Base-by-base conservation (phyloP, 2,329 filamentous ascomycete species). In the Thielaviopsis musarum region DNA sequence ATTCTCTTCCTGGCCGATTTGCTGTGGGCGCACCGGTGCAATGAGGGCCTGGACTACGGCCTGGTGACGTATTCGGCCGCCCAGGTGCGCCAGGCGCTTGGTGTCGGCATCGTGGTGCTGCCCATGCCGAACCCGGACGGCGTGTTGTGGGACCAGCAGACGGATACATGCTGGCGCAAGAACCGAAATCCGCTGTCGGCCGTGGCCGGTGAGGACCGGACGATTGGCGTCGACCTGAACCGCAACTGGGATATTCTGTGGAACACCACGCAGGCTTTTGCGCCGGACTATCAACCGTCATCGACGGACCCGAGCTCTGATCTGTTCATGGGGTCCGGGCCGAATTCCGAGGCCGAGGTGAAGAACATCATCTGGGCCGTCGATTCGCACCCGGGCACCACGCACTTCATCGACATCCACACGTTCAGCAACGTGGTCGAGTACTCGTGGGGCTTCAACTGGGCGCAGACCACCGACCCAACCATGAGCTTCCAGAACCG, bases 381-480 rank as follows among this genome's bases (percentile, higher is more conserved):
- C 65, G 72, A 77, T 63, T 70, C 72, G 28, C 77, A 75, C 67
- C 67, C 70, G 54, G 73, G 73, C 52, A 68, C 82, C 53, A 71
- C 75, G 28, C 82, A 78, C 78, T 80, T 79, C 66, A 69, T 81
- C 61, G 80, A 83, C 63, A 71, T 82, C 52, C 80, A 83, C 71
- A 80, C 78, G 1, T 76, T 72, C 28, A 71, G 72, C 0, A 77
- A 76, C 2, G 70, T 74, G 34, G 70, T 83, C 19, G 68, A 82
- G 15, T 81, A 81, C 67, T 73, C 70, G 59, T 82, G 79, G 79
- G 79, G 79, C 22, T 75, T 78, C 63, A 78, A 82, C 63, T 71
- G 76, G 54, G 70, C 75, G 60, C 79, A 82, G 67, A 69, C 68
- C 57, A 70, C 67, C 0, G 71, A 72, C 53, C 65, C 73, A 0